These are phyloP conservation scores for Isabelozyma heimii DNA, from an alignment of 805 yeast species.

Conservation along the genomic window DNA sequence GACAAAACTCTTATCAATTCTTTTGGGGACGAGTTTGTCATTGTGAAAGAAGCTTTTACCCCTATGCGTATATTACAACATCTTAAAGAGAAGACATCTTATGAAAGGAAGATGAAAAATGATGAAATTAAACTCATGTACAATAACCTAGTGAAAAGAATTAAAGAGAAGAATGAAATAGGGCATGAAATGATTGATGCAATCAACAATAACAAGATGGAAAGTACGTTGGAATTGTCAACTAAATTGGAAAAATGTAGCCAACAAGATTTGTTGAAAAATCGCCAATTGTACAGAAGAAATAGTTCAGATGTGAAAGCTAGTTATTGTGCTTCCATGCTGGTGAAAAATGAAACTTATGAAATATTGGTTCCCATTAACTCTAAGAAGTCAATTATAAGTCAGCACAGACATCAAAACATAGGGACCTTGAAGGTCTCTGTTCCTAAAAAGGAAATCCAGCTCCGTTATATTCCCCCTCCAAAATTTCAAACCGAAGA, in stretches of 20 bases:
- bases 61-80: conserved; percentile 27
- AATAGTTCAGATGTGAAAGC: background rate
- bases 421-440: conserved; percentile 3
- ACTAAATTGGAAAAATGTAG: background rate
- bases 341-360: background rate
- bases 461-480: conserved; percentile 3
- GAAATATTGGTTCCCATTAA: background rate
- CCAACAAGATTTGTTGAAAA: background rate
- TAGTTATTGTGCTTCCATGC: background rate
- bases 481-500: background rate
- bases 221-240: background rate
- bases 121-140: conserved; percentile 18
- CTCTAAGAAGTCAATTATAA: background rate
- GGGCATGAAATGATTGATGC: conserved; percentile 18
- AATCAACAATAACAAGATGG: conserved; percentile 4
- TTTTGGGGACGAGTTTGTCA: conserved; percentile 38
- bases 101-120: conserved; percentile 13
- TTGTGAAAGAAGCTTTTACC: conserved; percentile 27
- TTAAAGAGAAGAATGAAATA: conserved; percentile 25
- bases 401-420: background rate
- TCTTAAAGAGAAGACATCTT: conserved; percentile 6
- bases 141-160: conserved; percentile 20
- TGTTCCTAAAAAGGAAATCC: background rate
- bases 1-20: conserved; percentile 27
- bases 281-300: background rate